phyloP scores from a whole-genome alignment of 176 grass and related monocot genomes.

The Eleusine indica region DNA sequence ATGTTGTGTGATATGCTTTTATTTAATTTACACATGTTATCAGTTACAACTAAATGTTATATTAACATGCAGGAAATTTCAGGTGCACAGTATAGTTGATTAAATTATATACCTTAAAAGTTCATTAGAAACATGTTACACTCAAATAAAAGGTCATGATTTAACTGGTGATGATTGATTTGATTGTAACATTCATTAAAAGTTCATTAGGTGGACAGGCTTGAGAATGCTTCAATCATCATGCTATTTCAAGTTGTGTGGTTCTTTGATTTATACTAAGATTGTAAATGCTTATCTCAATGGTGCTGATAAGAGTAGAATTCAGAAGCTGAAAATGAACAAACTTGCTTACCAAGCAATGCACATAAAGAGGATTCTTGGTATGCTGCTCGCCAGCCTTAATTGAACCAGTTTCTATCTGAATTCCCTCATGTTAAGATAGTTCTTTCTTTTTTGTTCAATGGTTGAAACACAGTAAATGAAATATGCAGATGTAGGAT shows the following conservation, averaged over 20 bases:
- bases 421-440: not conserved
- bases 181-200: not conserved
- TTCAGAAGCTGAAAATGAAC: not conserved
- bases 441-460: not conserved
- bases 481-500: not conserved
- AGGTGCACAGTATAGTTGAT: not conserved
- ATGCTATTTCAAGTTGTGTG: not conserved
- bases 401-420: not conserved
- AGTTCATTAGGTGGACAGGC: not conserved
- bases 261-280: not conserved
- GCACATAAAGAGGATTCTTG: not conserved
- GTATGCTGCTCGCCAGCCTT: slow-evolving; percentile 24
- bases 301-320: not conserved
- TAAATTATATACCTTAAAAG: not conserved
- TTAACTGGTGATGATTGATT: slow-evolving; percentile 19
- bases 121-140: not conserved
- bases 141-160: not conserved
- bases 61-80: not conserved
- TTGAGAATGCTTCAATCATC: not conserved
- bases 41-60: not conserved
- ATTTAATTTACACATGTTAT: not conserved
- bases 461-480: not conserved
- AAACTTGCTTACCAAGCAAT: not conserved
- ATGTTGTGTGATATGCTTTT: not conserved
- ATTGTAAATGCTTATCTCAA: not conserved